phyloP scores from a whole-genome alignment of 2,329 filamentous ascomycete species.

The Dothistroma pini region DNA sequence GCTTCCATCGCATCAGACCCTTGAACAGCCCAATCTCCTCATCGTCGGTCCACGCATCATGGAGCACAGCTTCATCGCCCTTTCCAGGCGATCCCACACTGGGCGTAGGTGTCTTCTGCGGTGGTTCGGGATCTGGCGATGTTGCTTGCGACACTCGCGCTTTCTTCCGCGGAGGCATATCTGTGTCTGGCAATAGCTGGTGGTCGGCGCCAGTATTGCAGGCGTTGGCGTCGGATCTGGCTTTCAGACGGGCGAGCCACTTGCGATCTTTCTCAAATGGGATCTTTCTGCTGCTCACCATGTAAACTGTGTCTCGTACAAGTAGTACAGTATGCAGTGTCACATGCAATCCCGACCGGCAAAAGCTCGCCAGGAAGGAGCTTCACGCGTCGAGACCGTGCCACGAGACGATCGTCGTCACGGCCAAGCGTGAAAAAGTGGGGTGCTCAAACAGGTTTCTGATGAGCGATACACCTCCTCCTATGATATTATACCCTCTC shows the following conservation, averaged over 20 bases:
- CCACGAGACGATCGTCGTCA: neutral
- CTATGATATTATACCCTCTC: neutral
- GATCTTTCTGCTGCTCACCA: neutral
- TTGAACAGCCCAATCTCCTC: constrained; percentile 92
- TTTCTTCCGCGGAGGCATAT: constrained; percentile 69
- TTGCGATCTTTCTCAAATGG: neutral
- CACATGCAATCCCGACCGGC: neutral
- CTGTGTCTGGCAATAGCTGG: constrained; percentile 32
- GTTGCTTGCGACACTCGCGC: constrained; percentile 53
- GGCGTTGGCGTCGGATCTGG: neutral
- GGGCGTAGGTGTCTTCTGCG: constrained; percentile 33
- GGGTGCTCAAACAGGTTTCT: neutral
- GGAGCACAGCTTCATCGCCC: constrained; percentile 47
- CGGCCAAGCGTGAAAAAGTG: neutral
- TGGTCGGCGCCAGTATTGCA: constrained; percentile 4
- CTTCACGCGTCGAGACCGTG: neutral
- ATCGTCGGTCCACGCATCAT: constrained; percentile 89
- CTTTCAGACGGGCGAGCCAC: neutral
- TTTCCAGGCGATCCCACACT: constrained; percentile 41
- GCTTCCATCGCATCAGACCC: constrained; percentile 89
- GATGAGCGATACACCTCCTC: neutral
- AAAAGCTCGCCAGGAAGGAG: neutral
- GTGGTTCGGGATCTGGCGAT: constrained; percentile 51
- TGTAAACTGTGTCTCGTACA: neutral
- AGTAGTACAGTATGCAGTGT: neutral